A percentile compares a stretch with the other conserved stretches of the same genome.
phyloP scores from a whole-genome alignment of 495 filamentous ascomycete genomes.

The Penicillium odoratum region DNA sequence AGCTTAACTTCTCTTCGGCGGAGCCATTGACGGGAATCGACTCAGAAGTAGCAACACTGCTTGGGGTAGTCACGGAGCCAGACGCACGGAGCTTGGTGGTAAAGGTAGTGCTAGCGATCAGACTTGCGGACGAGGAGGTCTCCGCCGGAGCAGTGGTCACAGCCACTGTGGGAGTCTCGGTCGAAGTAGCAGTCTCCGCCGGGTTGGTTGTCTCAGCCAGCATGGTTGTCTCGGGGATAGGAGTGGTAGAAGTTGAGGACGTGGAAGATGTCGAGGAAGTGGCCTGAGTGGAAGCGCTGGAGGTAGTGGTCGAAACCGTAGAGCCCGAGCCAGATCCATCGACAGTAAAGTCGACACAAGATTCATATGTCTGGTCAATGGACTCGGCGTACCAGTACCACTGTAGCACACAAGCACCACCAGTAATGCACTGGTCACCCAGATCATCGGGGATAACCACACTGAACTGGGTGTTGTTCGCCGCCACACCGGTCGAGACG shows the following conservation, averaged over 20 bases:
- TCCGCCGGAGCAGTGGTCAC: constrained; percentile 5
- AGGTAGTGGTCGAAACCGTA: constrained; percentile 12
- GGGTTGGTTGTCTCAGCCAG: constrained; percentile 7
- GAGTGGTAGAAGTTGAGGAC: not conserved
- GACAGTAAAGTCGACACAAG: constrained; percentile 68
- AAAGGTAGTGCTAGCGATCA: constrained; percentile 12
- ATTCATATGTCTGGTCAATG: constrained; percentile 72
- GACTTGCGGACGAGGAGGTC: not conserved
- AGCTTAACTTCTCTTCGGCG: constrained; percentile 30
- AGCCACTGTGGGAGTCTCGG: constrained; percentile 4
- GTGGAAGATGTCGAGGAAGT: not conserved
- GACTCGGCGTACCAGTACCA: constrained; percentile 68
- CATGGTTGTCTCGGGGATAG: not conserved
- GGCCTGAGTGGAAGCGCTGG: not conserved
- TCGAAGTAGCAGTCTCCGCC: constrained; percentile 7
- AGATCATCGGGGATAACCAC: constrained; percentile 63
- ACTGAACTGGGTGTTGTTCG: constrained; percentile 61
- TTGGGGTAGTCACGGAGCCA: constrained; percentile 4
- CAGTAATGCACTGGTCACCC: constrained; percentile 53
- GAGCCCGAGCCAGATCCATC: constrained; percentile 30
- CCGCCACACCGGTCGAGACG: constrained; percentile 47
- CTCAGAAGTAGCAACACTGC: constrained; percentile 7
- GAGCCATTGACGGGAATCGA: constrained; percentile 29
- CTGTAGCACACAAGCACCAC: constrained; percentile 68
- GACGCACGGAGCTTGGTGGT: constrained; percentile 17